Evolutionary conservation across 768 basidiomycete species (phyloP), one percentile per base, ranked within the genome.

Genomic region (Lepiota subincarnata): DNA sequence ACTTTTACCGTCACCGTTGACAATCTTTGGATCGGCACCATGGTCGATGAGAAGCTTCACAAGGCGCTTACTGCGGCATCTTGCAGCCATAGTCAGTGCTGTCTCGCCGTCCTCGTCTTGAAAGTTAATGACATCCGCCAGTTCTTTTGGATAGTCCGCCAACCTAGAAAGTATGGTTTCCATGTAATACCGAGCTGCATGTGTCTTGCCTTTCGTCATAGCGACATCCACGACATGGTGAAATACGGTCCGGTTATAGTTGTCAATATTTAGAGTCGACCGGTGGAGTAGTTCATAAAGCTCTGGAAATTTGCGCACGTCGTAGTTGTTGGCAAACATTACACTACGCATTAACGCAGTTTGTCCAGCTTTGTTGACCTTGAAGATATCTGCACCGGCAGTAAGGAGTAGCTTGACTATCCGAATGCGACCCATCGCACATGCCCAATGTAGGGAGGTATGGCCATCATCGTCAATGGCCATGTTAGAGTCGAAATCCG

Each of bases 311-410:
- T 99, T 99, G 60, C 97, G 90, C 43, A 98, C 89, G 68, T 99
- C 97, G 66, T 99, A 99, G 68, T 98, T 99, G 70, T 99, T 99
- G 46, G 92, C 92, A 68, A 98, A 99, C 96, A 98, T 98, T 62
- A 99, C 97, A 63, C 87, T 88, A 13, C 97, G 91, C 97, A 99
- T 99, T 39, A 99, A 73, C 1, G 96, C 89, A 12, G 97, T 98
- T 69, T 98, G 97, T 2, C 97, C 97, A 10, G 92, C 83, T 64
- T 89, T 91, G 73, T 98, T 99, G 59, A 95, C 93, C 60, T 89
- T 87, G 77, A 96, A 99, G 59, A 97, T 92, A 66, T 98, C 94
- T 12, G 96, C 96, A 16, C 95, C 94, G 2, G 95, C 90, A 0
- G 92, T 88, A 38, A 99, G 77, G 22, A 99, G 79, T 6, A 98